These are phyloP conservation scores for Sphagnum fallax DNA, from an alignment of 228 moss, liverwort and hornwort genomes.

Conservation along the genomic window DNA sequence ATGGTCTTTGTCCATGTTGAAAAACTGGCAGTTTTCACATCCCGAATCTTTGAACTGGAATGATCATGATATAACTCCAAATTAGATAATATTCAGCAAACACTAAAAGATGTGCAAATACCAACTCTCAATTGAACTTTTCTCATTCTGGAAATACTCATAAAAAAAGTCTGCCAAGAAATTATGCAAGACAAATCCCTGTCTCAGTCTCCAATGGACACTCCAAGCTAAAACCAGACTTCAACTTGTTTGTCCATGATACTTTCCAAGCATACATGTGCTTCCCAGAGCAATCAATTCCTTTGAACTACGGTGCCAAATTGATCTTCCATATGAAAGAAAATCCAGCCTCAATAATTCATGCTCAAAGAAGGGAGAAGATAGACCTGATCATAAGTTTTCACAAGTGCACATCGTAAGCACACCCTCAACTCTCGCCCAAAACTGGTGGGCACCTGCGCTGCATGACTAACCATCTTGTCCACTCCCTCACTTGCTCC, in stretches of 20 bases:
- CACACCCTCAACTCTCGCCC: slow-evolving; percentile 56
- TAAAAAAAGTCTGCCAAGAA: background rate
- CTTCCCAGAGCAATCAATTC: too few species aligned
- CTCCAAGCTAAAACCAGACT: background rate
- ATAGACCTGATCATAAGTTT: slow-evolving; percentile 54
- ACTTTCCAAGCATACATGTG: too few species aligned
- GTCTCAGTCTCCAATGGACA: background rate
- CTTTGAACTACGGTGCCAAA: too few species aligned
- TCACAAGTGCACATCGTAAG: slow-evolving; percentile 56
- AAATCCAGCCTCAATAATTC: too few species aligned
- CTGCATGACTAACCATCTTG: slow-evolving; percentile 23
- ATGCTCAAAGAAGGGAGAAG: background rate
- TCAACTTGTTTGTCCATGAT: background rate
- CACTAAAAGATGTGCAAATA: slow-evolving; percentile 2
- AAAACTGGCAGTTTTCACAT: slow-evolving; percentile 61
- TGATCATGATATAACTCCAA: background rate
- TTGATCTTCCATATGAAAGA: too few species aligned
- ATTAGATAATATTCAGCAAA: background rate
- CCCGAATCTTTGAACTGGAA: slow-evolving; percentile 47
- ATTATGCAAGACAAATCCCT: background rate
- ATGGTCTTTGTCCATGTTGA: slow-evolving; percentile 60
- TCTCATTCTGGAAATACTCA: background rate
- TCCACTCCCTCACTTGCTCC: background rate
- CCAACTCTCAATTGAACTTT: background rate
- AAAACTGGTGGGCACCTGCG: slow-evolving; percentile 57